Evolutionary conservation across 805 yeast genomes (phyloP).

Genomic region (Zygosaccharomyces gambellarensis): DNA sequence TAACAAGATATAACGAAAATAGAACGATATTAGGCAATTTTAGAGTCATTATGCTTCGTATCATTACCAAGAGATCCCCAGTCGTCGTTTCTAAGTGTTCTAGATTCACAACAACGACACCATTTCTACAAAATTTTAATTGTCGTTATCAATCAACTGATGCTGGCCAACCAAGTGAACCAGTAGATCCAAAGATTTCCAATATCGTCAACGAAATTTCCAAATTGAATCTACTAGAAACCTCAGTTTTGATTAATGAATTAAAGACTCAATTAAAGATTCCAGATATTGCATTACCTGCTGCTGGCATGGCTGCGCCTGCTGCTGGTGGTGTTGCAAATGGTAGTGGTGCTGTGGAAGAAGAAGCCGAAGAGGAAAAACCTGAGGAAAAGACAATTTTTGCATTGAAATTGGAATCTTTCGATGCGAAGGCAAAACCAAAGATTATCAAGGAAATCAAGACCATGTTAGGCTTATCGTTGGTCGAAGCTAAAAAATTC

Average conservation of each 20-base stretch:
- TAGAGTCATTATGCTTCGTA: constrained; percentile 11
- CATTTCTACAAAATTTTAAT: constrained; percentile 12
- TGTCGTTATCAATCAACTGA: constrained; percentile 49
- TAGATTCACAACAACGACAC: constrained; percentile 9
- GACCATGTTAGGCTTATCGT: constrained; percentile 79
- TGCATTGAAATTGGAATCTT: constrained; percentile 84
- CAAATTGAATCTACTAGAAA: constrained; percentile 84
- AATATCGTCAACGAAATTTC: constrained; percentile 88
- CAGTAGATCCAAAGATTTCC: constrained; percentile 83
- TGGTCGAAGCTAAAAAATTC: constrained; percentile 95
- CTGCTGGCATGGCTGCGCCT: constrained; percentile 50
- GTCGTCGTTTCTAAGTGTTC: constrained; percentile 10
- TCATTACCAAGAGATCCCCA: constrained; percentile 16
- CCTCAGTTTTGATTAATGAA: constrained; percentile 79
- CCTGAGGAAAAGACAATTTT: constrained; percentile 91
- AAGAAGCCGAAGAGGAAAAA: constrained; percentile 66
- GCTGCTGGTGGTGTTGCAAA: constrained; percentile 56
- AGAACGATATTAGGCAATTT: neutral
- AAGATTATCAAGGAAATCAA: constrained; percentile 97
- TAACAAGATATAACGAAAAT: neutral
- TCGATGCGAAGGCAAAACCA: constrained; percentile 93
- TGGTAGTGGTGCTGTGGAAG: constrained; percentile 66
- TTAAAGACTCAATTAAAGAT: constrained; percentile 80
- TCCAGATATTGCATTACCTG: constrained; percentile 87
- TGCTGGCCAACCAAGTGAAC: constrained; percentile 50